Conservation (phyloP, 805 yeast genomes). For the Ogataea methylovora region DNA sequence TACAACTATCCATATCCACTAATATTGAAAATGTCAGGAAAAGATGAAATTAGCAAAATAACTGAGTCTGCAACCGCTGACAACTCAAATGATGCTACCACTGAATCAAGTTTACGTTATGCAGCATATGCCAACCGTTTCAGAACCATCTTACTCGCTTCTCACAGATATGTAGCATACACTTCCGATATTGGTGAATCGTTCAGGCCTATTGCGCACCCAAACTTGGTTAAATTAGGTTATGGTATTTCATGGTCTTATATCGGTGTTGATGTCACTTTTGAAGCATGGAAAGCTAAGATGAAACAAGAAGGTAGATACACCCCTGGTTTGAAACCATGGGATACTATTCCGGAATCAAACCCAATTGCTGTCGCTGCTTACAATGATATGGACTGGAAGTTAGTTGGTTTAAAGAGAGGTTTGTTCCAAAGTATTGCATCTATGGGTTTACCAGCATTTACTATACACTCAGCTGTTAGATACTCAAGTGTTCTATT, state of each 20-base stretch:
- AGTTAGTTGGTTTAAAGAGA: constrained; percentile 54
- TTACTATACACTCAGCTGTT: constrained; percentile 73
- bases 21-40: background rate
- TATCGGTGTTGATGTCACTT: constrained; percentile 66
- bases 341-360: constrained; percentile 45
- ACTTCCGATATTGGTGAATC: constrained; percentile 85
- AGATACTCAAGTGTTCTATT: constrained; percentile 58
- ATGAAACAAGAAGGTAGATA: constrained; percentile 60
- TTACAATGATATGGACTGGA: constrained; percentile 54
- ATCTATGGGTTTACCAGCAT: constrained; percentile 81
- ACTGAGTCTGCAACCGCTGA: background rate
- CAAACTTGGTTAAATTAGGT: constrained; percentile 52
- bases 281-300: constrained; percentile 66
- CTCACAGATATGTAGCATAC: constrained; percentile 79
- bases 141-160: constrained; percentile 61
- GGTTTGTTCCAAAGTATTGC: constrained; percentile 79
- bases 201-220: constrained; percentile 76
- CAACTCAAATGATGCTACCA: background rate
- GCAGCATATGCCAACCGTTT: constrained; percentile 77
- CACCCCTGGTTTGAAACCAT: constrained; percentile 55
- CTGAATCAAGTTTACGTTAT: constrained; percentile 42
- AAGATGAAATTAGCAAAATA: constrained; percentile 1
- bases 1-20: too few relatives aligned
- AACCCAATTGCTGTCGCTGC: constrained; percentile 30
- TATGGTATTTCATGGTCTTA: constrained; percentile 75